Evolutionary conservation across 1,139 yeast genomes (phyloP).

Genomic region (Candida glucosophila): DNA sequence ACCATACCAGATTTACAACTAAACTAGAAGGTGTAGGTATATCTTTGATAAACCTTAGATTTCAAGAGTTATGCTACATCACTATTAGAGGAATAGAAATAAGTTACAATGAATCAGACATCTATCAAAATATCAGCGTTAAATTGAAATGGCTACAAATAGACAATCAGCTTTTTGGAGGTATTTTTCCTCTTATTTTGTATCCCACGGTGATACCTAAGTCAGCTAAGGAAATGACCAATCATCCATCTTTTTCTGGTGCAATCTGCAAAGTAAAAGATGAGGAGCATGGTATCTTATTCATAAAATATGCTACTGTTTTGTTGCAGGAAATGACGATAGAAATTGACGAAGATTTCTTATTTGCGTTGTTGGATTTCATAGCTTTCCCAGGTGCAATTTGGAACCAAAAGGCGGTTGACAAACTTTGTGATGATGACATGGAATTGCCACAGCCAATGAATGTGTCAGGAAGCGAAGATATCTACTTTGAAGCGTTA

Average conservation of each 20-base stretch:
- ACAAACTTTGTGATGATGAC: constrained; percentile 54
- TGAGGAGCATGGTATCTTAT: constrained; percentile 81
- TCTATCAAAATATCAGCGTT: constrained; percentile 71
- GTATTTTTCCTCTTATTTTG: constrained; percentile 79
- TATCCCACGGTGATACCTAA: constrained; percentile 91
- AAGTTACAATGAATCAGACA: constrained; percentile 73
- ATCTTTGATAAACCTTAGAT: constrained; percentile 64
- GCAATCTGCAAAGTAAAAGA: constrained; percentile 81
- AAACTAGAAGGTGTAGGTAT: constrained; percentile 84
- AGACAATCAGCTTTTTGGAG: constrained; percentile 86
- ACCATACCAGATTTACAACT: constrained; percentile 51
- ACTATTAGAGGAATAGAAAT: constrained; percentile 77
- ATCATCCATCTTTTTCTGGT: constrained; percentile 85
- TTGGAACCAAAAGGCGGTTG: constrained; percentile 46
- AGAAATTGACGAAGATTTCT: constrained; percentile 89
- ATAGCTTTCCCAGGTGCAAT: constrained; percentile 64
- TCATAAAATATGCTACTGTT: constrained; percentile 84
- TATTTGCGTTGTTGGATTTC: constrained; percentile 76
- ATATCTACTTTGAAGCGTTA: constrained; percentile 84
- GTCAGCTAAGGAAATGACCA: constrained; percentile 73
- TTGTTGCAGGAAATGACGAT: constrained; percentile 84
- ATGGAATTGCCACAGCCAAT: constrained; percentile 67
- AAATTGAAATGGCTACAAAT: constrained; percentile 92
- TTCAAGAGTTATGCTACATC: constrained; percentile 74
- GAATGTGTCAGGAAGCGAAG: constrained; percentile 48